A percentile compares a stretch with the other conserved stretches of the same genome.
Conservation (phyloP, 495 filamentous ascomycete genomes). For the Hyaloscypha variabilis region DNA sequence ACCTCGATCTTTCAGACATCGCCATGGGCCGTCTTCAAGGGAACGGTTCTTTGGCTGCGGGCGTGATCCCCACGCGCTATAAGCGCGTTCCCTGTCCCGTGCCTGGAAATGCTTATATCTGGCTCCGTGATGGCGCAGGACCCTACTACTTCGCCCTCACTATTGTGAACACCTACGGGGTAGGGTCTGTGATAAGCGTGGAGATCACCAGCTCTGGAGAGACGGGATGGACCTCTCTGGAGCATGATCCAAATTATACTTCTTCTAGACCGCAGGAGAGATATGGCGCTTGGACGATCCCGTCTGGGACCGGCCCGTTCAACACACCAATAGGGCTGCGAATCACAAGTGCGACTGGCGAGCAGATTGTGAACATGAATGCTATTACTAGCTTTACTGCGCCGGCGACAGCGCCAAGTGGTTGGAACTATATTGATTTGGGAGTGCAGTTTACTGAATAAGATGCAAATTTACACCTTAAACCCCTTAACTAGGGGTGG, state of each 20-base stretch:
- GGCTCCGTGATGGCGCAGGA: conserved; percentile 21
- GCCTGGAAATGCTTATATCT: conserved; percentile 22
- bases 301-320: conserved; percentile 13
- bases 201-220: conserved; percentile 11
- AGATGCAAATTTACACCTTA: too few relatives aligned
- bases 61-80: conserved; percentile 23
- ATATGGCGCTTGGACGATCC: conserved; percentile 18
- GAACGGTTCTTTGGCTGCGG: conserved; percentile 9
- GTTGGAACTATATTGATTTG: conserved; percentile 22
- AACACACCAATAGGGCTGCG: conserved; percentile 18
- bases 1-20: conserved; percentile 25
- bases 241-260: conserved; percentile 21
- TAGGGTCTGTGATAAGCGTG: conserved; percentile 18
- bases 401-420: conserved; percentile 11
- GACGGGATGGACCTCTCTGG: conserved; percentile 10
- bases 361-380: conserved; percentile 18
- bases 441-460: conserved; percentile 21
- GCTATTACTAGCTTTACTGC: conserved; percentile 18
- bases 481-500: too few relatives aligned
- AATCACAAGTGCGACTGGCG: conserved; percentile 12
- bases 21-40: conserved; percentile 26
- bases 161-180: conserved; percentile 14
- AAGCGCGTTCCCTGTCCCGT: conserved; percentile 19
- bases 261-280: conserved; percentile 16
- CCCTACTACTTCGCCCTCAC: conserved; percentile 23